Conservation (phyloP, 441 rosid species). For the Erysimum pusillum region DNA sequence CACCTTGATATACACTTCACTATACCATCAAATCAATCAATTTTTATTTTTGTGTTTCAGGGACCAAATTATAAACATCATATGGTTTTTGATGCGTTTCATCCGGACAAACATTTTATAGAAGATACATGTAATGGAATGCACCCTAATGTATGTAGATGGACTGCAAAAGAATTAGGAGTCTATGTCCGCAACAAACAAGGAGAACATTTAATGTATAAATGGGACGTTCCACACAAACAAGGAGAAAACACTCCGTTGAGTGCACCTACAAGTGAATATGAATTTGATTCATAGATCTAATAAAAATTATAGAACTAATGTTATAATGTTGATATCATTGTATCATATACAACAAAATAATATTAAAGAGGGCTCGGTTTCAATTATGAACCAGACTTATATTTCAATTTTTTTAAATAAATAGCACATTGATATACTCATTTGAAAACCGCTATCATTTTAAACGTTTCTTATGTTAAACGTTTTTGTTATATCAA, state of each 20-base stretch:
- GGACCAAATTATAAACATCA: conserved; percentile 38
- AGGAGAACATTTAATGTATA: conserved; percentile 36
- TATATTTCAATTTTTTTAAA: too few relatives aligned
- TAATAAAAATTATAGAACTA: not conserved
- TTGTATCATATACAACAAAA: not conserved
- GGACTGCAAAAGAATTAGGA: conserved; percentile 50
- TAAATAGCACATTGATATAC: too few relatives aligned
- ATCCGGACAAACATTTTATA: conserved; percentile 23
- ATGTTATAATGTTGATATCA: not conserved
- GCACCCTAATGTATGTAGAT: conserved; percentile 36
- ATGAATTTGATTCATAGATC: not conserved
- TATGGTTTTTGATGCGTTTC: conserved; percentile 28
- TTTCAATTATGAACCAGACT: too few relatives aligned
- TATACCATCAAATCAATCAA: too few relatives aligned
- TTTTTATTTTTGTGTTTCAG: conserved; percentile 10
- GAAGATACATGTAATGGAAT: conserved; percentile 33
- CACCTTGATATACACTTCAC: too few relatives aligned
- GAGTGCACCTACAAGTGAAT: not conserved
- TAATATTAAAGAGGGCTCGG: too few relatives aligned
- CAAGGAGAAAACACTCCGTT: not conserved
- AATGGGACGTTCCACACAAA: conserved; percentile 20
- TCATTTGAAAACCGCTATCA: too few relatives aligned
- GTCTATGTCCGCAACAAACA: conserved; percentile 31
- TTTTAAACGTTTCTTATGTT: too few relatives aligned
- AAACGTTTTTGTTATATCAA: too few relatives aligned